phyloP scores from a whole-genome alignment of 768 basidiomycete genomes.

The Hortiboletus flavorubellus region DNA sequence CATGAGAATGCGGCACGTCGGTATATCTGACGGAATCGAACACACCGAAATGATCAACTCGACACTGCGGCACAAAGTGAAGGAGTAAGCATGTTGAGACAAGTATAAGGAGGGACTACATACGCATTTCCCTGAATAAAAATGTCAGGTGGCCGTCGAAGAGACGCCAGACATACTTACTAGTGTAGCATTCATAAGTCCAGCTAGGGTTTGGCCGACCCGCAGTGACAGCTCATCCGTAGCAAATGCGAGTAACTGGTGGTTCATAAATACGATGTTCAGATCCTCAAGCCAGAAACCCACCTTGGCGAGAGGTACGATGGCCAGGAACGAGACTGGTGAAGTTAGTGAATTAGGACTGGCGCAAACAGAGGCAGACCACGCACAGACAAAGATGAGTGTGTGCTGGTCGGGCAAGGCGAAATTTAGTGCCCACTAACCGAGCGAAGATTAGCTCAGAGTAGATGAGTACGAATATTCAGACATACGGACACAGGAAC shows the following conservation, averaged over 20 bases:
- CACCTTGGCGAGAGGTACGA: slow-evolving; percentile 81
- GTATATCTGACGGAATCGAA: not conserved
- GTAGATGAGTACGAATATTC: not conserved
- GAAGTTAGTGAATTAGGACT: not conserved
- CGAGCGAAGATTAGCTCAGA: not conserved
- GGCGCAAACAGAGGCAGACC: not conserved
- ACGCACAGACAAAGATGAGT: slow-evolving; percentile 70
- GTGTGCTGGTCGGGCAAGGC: slow-evolving; percentile 49
- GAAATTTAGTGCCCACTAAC: slow-evolving; percentile 71
- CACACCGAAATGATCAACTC: slow-evolving; percentile 66
- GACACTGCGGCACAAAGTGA: slow-evolving; percentile 32
- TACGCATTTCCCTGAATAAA: slow-evolving; percentile 28
- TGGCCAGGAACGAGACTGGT: slow-evolving; percentile 72
- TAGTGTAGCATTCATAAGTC: slow-evolving; percentile 80
- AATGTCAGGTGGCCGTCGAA: not conserved
- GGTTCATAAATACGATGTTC: not conserved
- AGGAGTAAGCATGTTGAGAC: not conserved
- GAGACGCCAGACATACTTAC: slow-evolving; percentile 35
- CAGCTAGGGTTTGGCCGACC: slow-evolving; percentile 79
- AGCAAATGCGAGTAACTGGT: slow-evolving; percentile 71
- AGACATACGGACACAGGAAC: slow-evolving; percentile 63
- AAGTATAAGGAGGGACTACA: not conserved
- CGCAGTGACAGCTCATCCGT: slow-evolving; percentile 82
- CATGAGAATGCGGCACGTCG: not conserved
- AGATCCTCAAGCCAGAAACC: not conserved